Conservation (phyloP, 164 flowering plant species). For the Macadamia integrifolia region DNA sequence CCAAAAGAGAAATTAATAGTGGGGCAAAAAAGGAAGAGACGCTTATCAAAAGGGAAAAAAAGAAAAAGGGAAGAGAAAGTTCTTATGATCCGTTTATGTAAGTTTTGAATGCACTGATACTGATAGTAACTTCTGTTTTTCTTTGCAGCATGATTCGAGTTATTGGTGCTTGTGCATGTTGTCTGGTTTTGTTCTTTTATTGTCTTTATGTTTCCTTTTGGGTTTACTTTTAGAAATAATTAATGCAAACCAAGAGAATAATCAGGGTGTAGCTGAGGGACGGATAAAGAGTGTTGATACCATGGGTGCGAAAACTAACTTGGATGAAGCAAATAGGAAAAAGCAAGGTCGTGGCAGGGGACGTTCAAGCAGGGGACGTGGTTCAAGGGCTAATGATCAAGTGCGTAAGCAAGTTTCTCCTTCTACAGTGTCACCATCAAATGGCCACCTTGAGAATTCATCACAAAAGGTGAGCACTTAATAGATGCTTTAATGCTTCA, state of each 20-base stretch:
- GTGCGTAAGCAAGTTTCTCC: conserved; percentile 33
- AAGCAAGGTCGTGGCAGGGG: conserved; percentile 83
- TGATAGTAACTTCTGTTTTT: background rate
- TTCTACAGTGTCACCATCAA: conserved; percentile 31
- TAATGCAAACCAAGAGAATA: conserved; percentile 1
- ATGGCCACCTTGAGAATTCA: conserved; percentile 66
- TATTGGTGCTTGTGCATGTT: background rate
- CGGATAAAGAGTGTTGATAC: conserved; percentile 33
- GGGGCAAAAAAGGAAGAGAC: too few relatives aligned
- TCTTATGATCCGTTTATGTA: background rate
- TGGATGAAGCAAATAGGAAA: conserved; percentile 49
- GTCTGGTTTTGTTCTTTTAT: conserved; percentile 4
- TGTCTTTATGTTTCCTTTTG: background rate
- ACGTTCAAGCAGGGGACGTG: conserved; percentile 71
- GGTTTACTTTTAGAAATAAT: background rate
- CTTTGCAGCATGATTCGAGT: background rate
- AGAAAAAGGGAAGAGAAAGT: background rate
- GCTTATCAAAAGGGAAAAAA: too few relatives aligned
- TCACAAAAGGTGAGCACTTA: conserved; percentile 39
- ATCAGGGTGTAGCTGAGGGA: conserved; percentile 50
- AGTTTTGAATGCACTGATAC: background rate
- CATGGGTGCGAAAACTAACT: conserved; percentile 33
- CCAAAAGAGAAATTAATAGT: too few relatives aligned
- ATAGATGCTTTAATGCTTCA: too few relatives aligned
- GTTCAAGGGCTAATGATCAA: conserved; percentile 52